Evolutionary conservation across 164 flowering plant species (phyloP), one percentile per base, ranked within the genome.

Genomic region (Stephania cephalantha): DNA sequence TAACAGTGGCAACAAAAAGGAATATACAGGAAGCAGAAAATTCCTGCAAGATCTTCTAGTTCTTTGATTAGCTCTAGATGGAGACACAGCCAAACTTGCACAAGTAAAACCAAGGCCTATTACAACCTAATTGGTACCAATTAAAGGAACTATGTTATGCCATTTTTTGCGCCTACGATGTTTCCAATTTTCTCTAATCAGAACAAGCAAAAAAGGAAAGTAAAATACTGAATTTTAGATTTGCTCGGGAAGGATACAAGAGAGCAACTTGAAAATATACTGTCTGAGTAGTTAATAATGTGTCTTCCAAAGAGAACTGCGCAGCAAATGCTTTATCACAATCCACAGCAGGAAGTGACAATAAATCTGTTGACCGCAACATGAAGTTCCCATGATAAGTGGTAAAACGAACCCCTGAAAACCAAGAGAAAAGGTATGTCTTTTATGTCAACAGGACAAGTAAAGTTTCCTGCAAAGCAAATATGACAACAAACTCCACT

Each of bases 261-360:
- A 96, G 79, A 80, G 99, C 98, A 82, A 91, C 95, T 88, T 96
- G 99, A 84, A 96, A 96, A 80, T 89, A 94, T 61, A 96, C 95
- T 1, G 90, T 88, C 81, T 82, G 93, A 46, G 91, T 88, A 17
- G 94, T 91, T 78, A 96, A 75, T 68, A 96, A 81, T 22, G 98
- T 88, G 71, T 96, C 99, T 79, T 96, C 99, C 74, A 92, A 91
- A 78, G 90, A 82, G 71, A 96, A 84, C 80, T 92, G 97, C 90
- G 89, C 86, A 22, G 95, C 97, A 84, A 85, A 94, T 77, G 99
- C 99, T 82, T 94, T 94, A 85, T 96, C 99, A 90, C 97, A 91
- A 85, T 96, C 99, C 13, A 96, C 98, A 77, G 98, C 97, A 53
- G 99, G 99, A 81, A 96, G 97, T 2, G 98, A 95, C 71, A 96